A percentile compares a stretch with the other conserved stretches of the same genome.
Evolutionary conservation across 106 monocot genomes (phyloP).

Genomic region (Allium sativum): DNA sequence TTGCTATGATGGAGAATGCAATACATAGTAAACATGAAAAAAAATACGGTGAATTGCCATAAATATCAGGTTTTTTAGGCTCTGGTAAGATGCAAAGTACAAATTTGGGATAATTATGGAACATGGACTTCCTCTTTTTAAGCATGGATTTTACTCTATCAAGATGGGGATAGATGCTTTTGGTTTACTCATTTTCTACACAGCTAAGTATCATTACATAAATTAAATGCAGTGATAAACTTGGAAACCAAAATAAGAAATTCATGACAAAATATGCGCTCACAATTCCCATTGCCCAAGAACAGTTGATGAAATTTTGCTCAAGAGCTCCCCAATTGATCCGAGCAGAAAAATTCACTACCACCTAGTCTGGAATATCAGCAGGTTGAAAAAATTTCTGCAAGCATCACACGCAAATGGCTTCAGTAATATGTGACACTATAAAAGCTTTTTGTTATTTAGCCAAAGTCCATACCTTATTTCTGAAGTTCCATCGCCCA

Average conservation of each 20-base stretch:
- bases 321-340: constrained; percentile 43
- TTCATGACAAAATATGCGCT: constrained; percentile 3
- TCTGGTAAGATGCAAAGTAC: constrained; percentile 77
- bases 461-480: constrained; percentile 41
- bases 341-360: constrained; percentile 84
- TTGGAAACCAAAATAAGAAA: background rate
- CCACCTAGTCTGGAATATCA: constrained; percentile 47
- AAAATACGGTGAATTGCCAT: constrained; percentile 28
- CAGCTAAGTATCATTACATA: background rate
- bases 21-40: background rate
- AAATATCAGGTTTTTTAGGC: constrained; percentile 75
- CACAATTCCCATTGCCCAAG: constrained; percentile 76
- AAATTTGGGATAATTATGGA: constrained; percentile 43
- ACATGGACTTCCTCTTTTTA: constrained; percentile 31
- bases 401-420: background rate
- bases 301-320: constrained; percentile 60
- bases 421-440: background rate
- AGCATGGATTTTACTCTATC: constrained; percentile 77
- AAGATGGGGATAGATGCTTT: constrained; percentile 32
- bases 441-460: background rate
- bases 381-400: constrained; percentile 51
- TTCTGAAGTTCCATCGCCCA: constrained; percentile 96
- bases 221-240: background rate
- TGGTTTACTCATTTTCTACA: constrained; percentile 57
- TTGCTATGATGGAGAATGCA: background rate